phyloP scores from a whole-genome alignment of 805 yeast species.

The Clavispora fructus region DNA sequence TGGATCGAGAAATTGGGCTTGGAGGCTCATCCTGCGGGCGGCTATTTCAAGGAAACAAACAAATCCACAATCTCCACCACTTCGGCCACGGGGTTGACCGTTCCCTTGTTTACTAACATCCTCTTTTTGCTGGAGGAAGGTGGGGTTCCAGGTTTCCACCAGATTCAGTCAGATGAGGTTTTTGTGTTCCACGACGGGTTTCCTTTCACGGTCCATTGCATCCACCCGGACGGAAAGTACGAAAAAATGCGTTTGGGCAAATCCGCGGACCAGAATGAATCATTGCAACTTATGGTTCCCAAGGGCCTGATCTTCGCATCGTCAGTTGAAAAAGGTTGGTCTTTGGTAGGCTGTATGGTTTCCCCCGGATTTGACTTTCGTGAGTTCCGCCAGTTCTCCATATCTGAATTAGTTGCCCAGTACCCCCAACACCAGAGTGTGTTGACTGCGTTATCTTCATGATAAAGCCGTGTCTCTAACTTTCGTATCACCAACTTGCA shows the following conservation, averaged over 20 bases:
- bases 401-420: not conserved
- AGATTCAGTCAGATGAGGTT: constrained; percentile 19
- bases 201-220: constrained; percentile 19
- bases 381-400: constrained; percentile 12
- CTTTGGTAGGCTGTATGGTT: constrained; percentile 21
- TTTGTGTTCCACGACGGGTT: constrained; percentile 21
- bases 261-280: constrained; percentile 13
- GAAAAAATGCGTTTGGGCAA: constrained; percentile 13
- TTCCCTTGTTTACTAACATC: constrained; percentile 19
- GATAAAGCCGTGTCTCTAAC: not conserved
- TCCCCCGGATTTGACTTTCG: constrained; percentile 20
- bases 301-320: constrained; percentile 19
- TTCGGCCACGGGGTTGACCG: constrained; percentile 17
- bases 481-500: no score
- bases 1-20: not conserved
- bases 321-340: constrained; percentile 16
- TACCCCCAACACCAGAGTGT: not conserved
- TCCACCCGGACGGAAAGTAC: constrained; percentile 17
- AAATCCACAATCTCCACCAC: constrained; percentile 7
- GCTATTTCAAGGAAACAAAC: constrained; percentile 15
- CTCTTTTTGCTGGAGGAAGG: constrained; percentile 16
- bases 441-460: not conserved
- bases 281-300: constrained; percentile 18
- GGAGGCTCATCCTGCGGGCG: constrained; percentile 19
- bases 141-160: constrained; percentile 19